A percentile compares a stretch with the other conserved stretches of the same genome.
phyloP scores from a whole-genome alignment of 768 basidiomycete species.

The Infundibulicybe gibba region DNA sequence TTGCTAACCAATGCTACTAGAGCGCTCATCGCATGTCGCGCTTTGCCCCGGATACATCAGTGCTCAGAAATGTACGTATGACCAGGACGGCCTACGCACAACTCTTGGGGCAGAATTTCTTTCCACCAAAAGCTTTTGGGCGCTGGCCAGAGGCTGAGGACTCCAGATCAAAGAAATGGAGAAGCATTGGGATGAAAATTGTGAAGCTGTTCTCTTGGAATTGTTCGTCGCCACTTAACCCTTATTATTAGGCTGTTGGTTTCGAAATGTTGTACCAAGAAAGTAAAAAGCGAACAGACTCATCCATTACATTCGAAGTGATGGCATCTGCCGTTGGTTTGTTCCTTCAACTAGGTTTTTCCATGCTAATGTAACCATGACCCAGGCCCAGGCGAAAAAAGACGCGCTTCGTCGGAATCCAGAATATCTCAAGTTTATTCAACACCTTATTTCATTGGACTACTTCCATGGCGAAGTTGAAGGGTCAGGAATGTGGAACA shows the following conservation, averaged over 20 bases:
- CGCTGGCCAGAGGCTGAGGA: conserved; percentile 62
- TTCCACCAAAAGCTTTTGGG: conserved; percentile 87
- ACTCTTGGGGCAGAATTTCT: conserved; percentile 86
- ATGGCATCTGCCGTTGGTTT: conserved; percentile 45
- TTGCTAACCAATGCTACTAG: conserved; percentile 34
- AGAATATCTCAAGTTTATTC: conserved; percentile 70
- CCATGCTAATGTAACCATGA: conserved; percentile 2
- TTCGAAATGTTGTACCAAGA: conserved; percentile 97
- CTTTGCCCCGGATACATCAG: conserved; percentile 72
- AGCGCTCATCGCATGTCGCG: conserved; percentile 86
- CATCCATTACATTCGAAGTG: conserved; percentile 29
- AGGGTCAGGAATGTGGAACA: conserved; percentile 75
- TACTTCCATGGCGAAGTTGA: conserved; percentile 81
- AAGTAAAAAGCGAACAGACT: conserved; percentile 55
- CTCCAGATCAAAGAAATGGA: conserved; percentile 69
- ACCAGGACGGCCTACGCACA: conserved; percentile 95
- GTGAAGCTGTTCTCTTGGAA: conserved; percentile 33
- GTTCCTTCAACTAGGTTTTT: neutral
- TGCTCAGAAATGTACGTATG: conserved; percentile 65
- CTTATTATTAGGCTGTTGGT: conserved; percentile 67
- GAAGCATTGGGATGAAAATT: conserved; percentile 91
- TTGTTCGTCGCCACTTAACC: conserved; percentile 4
- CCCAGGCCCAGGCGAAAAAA: conserved; percentile 59
- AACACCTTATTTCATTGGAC: conserved; percentile 55
- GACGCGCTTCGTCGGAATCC: conserved; percentile 64